Evolutionary conservation across 2,329 filamentous ascomycete genomes (phyloP).

Genomic region (Clathrospora elynae): DNA sequence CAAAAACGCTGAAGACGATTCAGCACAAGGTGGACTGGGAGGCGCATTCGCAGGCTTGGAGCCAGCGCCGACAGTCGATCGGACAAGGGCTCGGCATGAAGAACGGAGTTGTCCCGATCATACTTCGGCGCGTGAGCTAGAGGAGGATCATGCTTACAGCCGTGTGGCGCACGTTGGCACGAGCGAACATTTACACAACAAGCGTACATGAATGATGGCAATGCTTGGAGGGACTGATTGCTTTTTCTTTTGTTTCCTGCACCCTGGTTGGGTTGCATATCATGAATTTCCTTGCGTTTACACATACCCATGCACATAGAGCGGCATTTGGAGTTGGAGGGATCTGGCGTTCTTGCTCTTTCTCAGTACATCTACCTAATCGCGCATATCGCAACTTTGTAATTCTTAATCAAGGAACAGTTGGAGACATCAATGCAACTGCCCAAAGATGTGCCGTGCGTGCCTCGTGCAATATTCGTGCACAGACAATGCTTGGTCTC

Average conservation of each 20-base stretch:
- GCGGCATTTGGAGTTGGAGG: conserved; percentile 16
- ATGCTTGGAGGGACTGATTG: no score
- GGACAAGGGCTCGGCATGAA: conserved; percentile 31
- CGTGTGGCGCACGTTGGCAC: conserved; percentile 2
- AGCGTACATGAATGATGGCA: no score
- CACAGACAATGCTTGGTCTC: no score
- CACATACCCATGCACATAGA: conserved; percentile 14
- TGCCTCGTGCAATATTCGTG: background rate
- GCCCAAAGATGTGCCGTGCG: conserved; percentile 1
- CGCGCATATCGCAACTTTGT: background rate
- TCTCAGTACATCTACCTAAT: conserved; percentile 19
- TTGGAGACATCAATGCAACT: conserved; percentile 6
- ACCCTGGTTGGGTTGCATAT: conserved; percentile 4
- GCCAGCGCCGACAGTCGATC: conserved; percentile 40
- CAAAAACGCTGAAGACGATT: conserved; percentile 7
- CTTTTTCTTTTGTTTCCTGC: conserved; percentile 7
- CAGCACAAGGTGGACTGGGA: conserved; percentile 32
- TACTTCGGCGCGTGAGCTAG: conserved; percentile 25
- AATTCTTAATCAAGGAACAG: conserved; percentile 19
- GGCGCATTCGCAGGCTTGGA: conserved; percentile 33
- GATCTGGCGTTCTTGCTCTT: conserved; percentile 15
- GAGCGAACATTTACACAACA: no score
- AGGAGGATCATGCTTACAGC: background rate
- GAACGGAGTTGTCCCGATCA: conserved; percentile 31
- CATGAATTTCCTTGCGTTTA: conserved; percentile 13